A percentile compares a stretch with the other conserved stretches of the same genome.
Evolutionary conservation across 2,329 filamentous ascomycete genomes (phyloP).

Genomic region (Mollisia scopiformis): DNA sequence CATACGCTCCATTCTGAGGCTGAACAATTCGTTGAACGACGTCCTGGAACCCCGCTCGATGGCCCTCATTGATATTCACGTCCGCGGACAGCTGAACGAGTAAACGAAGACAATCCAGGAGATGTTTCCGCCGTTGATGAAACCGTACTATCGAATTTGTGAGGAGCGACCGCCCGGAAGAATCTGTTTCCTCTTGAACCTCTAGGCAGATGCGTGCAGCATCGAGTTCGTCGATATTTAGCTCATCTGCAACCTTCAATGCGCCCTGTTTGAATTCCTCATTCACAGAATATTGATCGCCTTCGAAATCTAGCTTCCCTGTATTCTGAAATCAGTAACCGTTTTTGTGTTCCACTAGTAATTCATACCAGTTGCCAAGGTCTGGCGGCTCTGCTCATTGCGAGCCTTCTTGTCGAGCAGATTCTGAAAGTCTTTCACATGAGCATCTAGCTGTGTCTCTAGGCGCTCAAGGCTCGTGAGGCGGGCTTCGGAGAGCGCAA

Average conservation of each 20-base stretch:
- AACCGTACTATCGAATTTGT: constrained; percentile 85
- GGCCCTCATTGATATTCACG: constrained; percentile 40
- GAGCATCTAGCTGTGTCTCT: constrained; percentile 64
- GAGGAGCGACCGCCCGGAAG: constrained; percentile 72
- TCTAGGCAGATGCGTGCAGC: constrained; percentile 77
- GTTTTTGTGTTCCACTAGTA: background rate
- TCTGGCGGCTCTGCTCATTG: constrained; percentile 74
- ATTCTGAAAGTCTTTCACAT: constrained; percentile 68
- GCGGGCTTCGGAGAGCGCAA: constrained; percentile 73
- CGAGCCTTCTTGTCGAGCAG: constrained; percentile 76
- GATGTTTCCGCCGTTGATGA: constrained; percentile 80
- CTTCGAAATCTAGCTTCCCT: constrained; percentile 78
- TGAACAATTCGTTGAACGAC: constrained; percentile 58
- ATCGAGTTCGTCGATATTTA: constrained; percentile 88
- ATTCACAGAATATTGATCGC: constrained; percentile 79
- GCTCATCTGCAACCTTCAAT: constrained; percentile 81
- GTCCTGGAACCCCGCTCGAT: constrained; percentile 54
- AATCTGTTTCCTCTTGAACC: constrained; percentile 68
- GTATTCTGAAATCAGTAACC: constrained; percentile 27
- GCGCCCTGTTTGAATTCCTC: constrained; percentile 83
- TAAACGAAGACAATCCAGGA: constrained; percentile 83
- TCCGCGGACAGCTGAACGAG: constrained; percentile 63
- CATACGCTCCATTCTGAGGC: constrained; percentile 44
- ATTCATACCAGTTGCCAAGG: constrained; percentile 67
- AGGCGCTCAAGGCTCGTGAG: constrained; percentile 72